Base-by-base conservation (phyloP, 768 basidiomycete species). In the Termitomyces sp. region DNA sequence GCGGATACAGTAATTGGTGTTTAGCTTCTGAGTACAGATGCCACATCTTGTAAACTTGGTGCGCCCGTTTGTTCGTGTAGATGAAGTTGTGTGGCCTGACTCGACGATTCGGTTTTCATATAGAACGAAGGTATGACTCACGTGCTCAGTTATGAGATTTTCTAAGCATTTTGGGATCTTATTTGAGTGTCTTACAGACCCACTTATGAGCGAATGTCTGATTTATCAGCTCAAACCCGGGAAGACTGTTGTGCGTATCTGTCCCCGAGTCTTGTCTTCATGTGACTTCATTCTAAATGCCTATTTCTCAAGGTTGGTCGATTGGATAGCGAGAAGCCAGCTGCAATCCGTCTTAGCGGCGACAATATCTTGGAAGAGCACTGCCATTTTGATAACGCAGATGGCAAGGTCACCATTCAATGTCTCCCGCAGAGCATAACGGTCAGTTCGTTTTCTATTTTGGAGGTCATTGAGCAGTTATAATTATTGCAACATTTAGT, bases 191-290 rank as follows among this genome's bases (percentile, higher is more conserved):
- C 60, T 57, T 57, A 56, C 62, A 92, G 94, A 97, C 79, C 96
- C 95, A 54, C 81, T 97, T 55, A 97, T 97, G 94, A 94, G 92
- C 71, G 95, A 97, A 78, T 96, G 93, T 76, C 77, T 94, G 69
- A 89, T 93, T 67, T 92, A 98, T 72, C 60, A 65, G 61, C 61
- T 65, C 60, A 65, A 65, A 60, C 54, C 47, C 12, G 69, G 69
- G 32, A 65, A 63, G 34, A 70, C 69, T 6, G 65, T 67, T 37
- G 69, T 67, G 49, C 48, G 48, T 77, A 48, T 51, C 40, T 48
- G 64, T 34, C 57, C 56, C 36, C 25, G 36, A 25, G 34, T 37
- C 29, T 31, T 17, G 40, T 20, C 8, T 36, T 34, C 49, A 37
- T 50, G 42, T 57, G 42, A 54, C 59, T 38, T 56, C 48, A 47